Evolutionary conservation across 176 grass and related monocot genomes (phyloP).

Genomic region (Oryza nivara): DNA sequence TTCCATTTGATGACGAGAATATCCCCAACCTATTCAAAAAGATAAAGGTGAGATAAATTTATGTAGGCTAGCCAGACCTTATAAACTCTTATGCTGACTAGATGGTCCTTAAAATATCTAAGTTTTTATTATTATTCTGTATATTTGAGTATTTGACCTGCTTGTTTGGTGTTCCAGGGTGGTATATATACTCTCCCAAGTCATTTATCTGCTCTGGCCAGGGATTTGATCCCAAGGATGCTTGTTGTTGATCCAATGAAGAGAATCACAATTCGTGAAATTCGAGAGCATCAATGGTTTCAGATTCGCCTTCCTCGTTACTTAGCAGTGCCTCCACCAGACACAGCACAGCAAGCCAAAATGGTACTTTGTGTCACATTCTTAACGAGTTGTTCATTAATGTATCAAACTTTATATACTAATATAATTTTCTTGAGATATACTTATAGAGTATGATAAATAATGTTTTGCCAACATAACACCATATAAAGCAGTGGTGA

Average conservation of each 20-base stretch:
- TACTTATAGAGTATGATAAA: constrained; percentile 15
- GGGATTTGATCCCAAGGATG: constrained; percentile 95
- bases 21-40: constrained; percentile 93
- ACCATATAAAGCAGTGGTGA: constrained; percentile 16
- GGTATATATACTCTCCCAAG: constrained; percentile 96
- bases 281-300: constrained; percentile 93
- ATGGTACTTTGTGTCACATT: constrained; percentile 51
- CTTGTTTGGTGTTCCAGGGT: constrained; percentile 54
- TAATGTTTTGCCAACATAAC: constrained; percentile 1
- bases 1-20: constrained; percentile 98
- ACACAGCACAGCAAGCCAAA: constrained; percentile 83
- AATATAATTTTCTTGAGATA: constrained; percentile 17
- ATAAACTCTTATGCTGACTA: background rate
- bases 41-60: constrained; percentile 71
- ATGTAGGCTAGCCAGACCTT: constrained; percentile 7
- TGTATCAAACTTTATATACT: constrained; percentile 7
- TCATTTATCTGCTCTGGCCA: constrained; percentile 86
- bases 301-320: constrained; percentile 73
- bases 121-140: constrained; percentile 16
- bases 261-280: constrained; percentile 88
- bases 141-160: constrained; percentile 13
- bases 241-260: constrained; percentile 97
- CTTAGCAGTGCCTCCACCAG: constrained; percentile 86
- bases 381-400: constrained; percentile 12
- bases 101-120: constrained; percentile 5